These are phyloP conservation scores for Urostyla sp. DNA, from an alignment of 73 alveolate genomes.

Conservation along the genomic window DNA sequence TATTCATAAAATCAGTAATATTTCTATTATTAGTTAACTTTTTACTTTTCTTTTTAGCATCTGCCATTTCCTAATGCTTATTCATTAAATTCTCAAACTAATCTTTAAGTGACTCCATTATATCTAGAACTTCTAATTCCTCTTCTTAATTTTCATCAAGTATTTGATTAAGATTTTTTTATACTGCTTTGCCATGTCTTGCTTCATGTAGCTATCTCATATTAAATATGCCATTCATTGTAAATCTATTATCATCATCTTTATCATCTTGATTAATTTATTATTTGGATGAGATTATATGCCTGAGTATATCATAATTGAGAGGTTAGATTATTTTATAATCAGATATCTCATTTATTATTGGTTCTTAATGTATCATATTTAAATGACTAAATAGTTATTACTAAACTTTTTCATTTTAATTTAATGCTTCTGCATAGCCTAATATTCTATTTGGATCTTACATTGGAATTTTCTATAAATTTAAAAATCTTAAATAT, in stretches of 20 bases:
- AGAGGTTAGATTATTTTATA: background rate
- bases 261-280: constrained; percentile 15
- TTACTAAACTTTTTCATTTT: background rate
- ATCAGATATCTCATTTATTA: background rate
- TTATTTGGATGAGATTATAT: background rate
- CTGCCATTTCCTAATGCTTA: background rate
- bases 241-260: background rate
- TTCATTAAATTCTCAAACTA: constrained; percentile 27
- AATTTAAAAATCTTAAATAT: too few species aligned
- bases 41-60: constrained; percentile 15
- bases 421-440: constrained; percentile 2
- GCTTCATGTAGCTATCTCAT: constrained; percentile 44
- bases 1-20: background rate
- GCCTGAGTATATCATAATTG: constrained; percentile 2
- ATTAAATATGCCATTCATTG: constrained; percentile 40
- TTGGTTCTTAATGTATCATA: background rate
- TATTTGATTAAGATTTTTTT: constrained; percentile 9
- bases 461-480: constrained; percentile 37
- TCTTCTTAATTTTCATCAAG: background rate
- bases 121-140: constrained; percentile 58
- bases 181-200: constrained; percentile 37
- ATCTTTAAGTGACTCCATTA: constrained; percentile 56
- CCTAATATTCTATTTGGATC: constrained; percentile 34
- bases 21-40: background rate
- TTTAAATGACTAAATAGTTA: constrained; percentile 9